These are phyloP conservation scores for Lepiota venenata DNA, from an alignment of 768 basidiomycete species.

Conservation along the genomic window DNA sequence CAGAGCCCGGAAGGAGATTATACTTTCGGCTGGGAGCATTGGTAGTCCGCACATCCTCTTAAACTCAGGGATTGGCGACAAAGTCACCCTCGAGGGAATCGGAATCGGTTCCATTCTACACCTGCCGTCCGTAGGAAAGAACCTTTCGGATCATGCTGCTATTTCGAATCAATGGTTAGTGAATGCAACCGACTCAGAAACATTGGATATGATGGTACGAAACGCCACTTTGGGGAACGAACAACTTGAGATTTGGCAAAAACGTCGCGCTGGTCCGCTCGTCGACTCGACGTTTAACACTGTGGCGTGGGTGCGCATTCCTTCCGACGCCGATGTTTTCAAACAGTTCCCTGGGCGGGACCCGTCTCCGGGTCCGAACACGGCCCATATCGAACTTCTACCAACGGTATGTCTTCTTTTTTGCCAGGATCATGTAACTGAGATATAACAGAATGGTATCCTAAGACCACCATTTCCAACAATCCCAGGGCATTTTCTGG, in stretches of 20 bases:
- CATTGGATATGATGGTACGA: slow-evolving; percentile 22
- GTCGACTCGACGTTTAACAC: slow-evolving; percentile 18
- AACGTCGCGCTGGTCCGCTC: slow-evolving; percentile 19
- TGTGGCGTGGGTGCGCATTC: slow-evolving; percentile 27
- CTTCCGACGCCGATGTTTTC: slow-evolving; percentile 25
- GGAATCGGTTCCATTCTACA: slow-evolving; percentile 24
- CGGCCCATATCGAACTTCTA: slow-evolving; percentile 32
- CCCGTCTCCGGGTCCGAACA: slow-evolving; percentile 31
- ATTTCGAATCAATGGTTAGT: slow-evolving; percentile 11
- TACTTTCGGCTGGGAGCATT: slow-evolving; percentile 35
- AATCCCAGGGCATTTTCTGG: slow-evolving; percentile 26
- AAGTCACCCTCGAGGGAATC: slow-evolving; percentile 17
- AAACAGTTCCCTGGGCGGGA: slow-evolving; percentile 21
- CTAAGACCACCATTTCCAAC: slow-evolving; percentile 18
- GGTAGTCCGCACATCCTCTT: slow-evolving; percentile 32
- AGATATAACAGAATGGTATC: neutral
- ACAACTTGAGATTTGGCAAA: slow-evolving; percentile 25
- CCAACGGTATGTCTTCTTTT: slow-evolving; percentile 22
- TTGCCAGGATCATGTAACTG: neutral
- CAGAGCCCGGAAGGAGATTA: slow-evolving; percentile 29
- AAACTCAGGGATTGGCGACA: slow-evolving; percentile 34
- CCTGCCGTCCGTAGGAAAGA: slow-evolving; percentile 33
- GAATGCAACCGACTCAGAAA: slow-evolving; percentile 23
- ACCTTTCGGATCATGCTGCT: slow-evolving; percentile 28
- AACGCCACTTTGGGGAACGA: slow-evolving; percentile 19